Evolutionary conservation across 2,329 filamentous ascomycete species (phyloP).

Genomic region (Scolecobasidium constrictum): DNA sequence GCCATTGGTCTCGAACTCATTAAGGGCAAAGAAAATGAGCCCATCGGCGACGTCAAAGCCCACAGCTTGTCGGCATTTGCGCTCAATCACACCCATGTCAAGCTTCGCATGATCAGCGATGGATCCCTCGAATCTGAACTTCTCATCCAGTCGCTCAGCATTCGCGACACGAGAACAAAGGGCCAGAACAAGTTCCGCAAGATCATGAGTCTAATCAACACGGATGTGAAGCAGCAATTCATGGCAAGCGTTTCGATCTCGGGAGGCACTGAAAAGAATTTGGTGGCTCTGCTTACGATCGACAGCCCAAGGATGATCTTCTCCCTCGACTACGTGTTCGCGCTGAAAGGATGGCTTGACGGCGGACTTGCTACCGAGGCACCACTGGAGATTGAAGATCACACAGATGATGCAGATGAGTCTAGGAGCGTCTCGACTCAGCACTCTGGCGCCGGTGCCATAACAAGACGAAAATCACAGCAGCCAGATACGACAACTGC

Average conservation of each 20-base stretch:
- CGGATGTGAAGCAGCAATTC: conserved; percentile 84
- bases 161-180: conserved; percentile 77
- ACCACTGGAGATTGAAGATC: conserved; percentile 51
- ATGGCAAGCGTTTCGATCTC: conserved; percentile 96
- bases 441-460: neutral
- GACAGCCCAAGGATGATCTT: conserved; percentile 94
- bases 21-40: conserved; percentile 61
- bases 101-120: conserved; percentile 87
- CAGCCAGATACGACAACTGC: conserved; percentile 11
- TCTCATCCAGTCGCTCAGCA: conserved; percentile 87
- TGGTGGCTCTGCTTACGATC: conserved; percentile 86
- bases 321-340: conserved; percentile 89
- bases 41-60: conserved; percentile 65
- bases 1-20: conserved; percentile 84
- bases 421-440: conserved; percentile 7
- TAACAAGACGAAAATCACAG: neutral
- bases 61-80: conserved; percentile 90
- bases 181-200: conserved; percentile 94
- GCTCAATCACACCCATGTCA: conserved; percentile 82
- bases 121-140: conserved; percentile 86
- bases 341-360: conserved; percentile 72
- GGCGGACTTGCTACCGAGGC: conserved; percentile 49
- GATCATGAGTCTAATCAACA: conserved; percentile 96
- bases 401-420: conserved; percentile 36
- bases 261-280: conserved; percentile 64